A percentile compares a stretch with the other conserved stretches of the same genome.
Evolutionary conservation across 2,329 filamentous ascomycete species (phyloP).

Genomic region (Cephalotrichum gorgonifer): DNA sequence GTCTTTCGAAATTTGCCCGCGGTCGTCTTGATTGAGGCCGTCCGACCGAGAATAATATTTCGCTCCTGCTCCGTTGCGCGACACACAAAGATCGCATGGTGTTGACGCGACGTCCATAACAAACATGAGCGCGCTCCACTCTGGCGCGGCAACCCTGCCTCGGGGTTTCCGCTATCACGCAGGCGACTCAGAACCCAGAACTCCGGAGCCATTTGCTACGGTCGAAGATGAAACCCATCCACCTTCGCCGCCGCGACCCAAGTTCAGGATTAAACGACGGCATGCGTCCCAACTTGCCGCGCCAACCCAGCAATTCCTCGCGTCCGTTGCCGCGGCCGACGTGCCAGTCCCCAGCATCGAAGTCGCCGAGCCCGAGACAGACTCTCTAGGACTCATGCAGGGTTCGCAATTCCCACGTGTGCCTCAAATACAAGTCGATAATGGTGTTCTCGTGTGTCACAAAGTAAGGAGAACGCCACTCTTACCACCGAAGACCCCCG

Average conservation of each 20-base stretch:
- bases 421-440: slow-evolving; percentile 22
- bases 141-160: slow-evolving; percentile 31
- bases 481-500: slow-evolving; percentile 51
- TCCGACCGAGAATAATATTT: not conserved
- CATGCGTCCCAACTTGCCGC: slow-evolving; percentile 41
- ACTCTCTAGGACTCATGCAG: slow-evolving; percentile 24
- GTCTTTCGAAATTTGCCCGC: no score
- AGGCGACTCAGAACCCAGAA: slow-evolving; percentile 28
- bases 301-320: slow-evolving; percentile 56
- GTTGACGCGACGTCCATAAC: not conserved
- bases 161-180: slow-evolving; percentile 26
- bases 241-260: slow-evolving; percentile 41
- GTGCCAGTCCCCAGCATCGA: slow-evolving; percentile 56
- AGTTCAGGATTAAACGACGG: slow-evolving; percentile 45
- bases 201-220: slow-evolving; percentile 38
- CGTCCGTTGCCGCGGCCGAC: slow-evolving; percentile 55
- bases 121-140: slow-evolving; percentile 36
- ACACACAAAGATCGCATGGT: not conserved
- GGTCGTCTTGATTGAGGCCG: not conserved
- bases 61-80: not conserved
- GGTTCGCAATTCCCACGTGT: slow-evolving; percentile 25
- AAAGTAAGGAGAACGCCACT: slow-evolving; percentile 29
- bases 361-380: slow-evolving; percentile 37
- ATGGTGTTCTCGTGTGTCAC: slow-evolving; percentile 17
- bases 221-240: slow-evolving; percentile 21